These are phyloP conservation scores for Saccharomycopsis microspora DNA, from an alignment of 805 yeast genomes.

Conservation along the genomic window DNA sequence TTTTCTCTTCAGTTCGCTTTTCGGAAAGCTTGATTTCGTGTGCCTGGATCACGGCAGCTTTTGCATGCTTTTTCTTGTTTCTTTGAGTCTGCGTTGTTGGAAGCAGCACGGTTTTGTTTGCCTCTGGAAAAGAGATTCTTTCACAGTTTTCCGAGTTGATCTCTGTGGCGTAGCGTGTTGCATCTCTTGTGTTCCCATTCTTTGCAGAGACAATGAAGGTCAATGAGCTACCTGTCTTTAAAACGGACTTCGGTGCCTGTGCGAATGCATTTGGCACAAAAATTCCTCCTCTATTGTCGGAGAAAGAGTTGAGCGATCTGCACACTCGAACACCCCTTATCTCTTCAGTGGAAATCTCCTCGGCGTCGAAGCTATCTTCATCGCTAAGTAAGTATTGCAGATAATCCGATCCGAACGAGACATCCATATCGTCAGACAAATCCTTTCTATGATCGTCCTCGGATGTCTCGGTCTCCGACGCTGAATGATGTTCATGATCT, in stretches of 20 bases:
- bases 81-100: conserved; percentile 13
- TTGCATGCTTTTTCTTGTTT: conserved; percentile 10
- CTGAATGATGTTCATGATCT: conserved; percentile 2
- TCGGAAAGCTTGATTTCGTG: background rate
- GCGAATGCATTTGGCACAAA: conserved; percentile 12
- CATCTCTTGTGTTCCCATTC: conserved; percentile 49
- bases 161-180: conserved; percentile 61
- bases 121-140: conserved; percentile 51
- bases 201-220: conserved; percentile 50
- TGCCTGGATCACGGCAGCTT: conserved; percentile 15
- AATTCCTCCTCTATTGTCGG: background rate
- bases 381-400: background rate
- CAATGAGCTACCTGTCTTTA: conserved; percentile 13
- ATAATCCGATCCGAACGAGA: background rate
- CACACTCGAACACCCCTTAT: background rate
- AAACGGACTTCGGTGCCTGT: conserved; percentile 1
- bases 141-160: conserved; percentile 50
- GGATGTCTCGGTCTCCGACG: conserved; percentile 15
- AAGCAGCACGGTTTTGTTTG: conserved; percentile 1
- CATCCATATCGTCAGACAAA: background rate
- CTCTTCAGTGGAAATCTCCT: background rate
- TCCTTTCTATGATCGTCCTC: conserved; percentile 9
- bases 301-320: conserved; percentile 5
- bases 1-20: background rate
- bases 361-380: conserved; percentile 1